Evolutionary conservation across 2,329 filamentous ascomycete genomes (phyloP), one percentile per base, ranked within the genome.

Genomic region (Rutstroemia sp.): DNA sequence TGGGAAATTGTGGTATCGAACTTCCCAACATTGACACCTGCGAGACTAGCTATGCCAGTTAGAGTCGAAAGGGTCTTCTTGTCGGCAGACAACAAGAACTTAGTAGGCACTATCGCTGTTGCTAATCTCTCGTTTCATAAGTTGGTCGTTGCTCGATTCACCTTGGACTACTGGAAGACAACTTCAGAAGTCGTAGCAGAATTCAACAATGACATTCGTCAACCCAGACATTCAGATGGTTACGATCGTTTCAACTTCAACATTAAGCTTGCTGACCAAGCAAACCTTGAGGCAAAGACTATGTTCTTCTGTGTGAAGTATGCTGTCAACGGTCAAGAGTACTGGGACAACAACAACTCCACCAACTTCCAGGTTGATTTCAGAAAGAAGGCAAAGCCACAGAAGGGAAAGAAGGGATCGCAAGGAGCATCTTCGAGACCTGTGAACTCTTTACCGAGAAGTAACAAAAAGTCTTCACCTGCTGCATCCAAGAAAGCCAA

Each of bases 141-240:
- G 73, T 72, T 78, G 5, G 89, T 99, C 54, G 84, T 87, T n/a
- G 92, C 90, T 70, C 84, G 94, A 51, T 99, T 99, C 72, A 99
- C 94, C 0, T 80, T 96, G 48, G 94, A 99, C 71, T 94, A 95
- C 74, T 99, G 94, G 94, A 96, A 95, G 78, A 99, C 94, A 0
- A 95, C 92, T 0, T 99, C 94, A 0, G 94, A 99, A 70, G 88
- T 97, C 1, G 79, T 80, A 39, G 92, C 89, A n/a, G 91, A 96
- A 66, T 99, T 83, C 74, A 86, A 85, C 69, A 82, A 88, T 60
- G 88, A 94, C 72, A 81, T 92, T 47, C 82, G 84, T 45, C 82
- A 83, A 27, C 82, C 82, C 63, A 82, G 87, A 44, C 76, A 75
- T 3, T 75, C 81, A 21, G 78, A 87, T 64, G 84, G 86, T 48